Evolutionary conservation across 2,329 filamentous ascomycete genomes (phyloP).

Genomic region (Monascus ruber): DNA sequence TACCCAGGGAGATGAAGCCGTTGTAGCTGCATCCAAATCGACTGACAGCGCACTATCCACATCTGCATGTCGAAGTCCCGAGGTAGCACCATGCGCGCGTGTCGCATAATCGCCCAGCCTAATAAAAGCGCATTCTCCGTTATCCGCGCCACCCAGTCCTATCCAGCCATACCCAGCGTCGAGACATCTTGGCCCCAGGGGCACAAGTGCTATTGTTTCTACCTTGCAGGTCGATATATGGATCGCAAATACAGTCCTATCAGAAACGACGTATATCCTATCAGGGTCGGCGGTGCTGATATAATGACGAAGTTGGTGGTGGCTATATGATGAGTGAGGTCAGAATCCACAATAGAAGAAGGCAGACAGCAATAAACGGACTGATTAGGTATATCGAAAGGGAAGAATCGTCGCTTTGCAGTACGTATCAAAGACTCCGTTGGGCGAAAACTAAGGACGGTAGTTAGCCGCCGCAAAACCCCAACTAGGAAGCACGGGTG

Average conservation of each 20-base stretch:
- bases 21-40: slow-evolving; percentile 26
- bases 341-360: no score
- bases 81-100: slow-evolving; percentile 28
- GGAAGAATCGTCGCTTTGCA: slow-evolving; percentile 55
- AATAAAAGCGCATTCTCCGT: slow-evolving; percentile 77
- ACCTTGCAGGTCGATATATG: slow-evolving; percentile 58
- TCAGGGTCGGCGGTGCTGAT: slow-evolving; percentile 70
- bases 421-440: slow-evolving; percentile 54
- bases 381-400: slow-evolving; percentile 54
- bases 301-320: slow-evolving; percentile 61
- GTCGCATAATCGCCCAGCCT: slow-evolving; percentile 39
- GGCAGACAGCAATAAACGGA: slow-evolving; percentile 28
- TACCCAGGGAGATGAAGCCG: slow-evolving; percentile 13
- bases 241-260: slow-evolving; percentile 60
- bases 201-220: slow-evolving; percentile 60
- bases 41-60: slow-evolving; percentile 49
- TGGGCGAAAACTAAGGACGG: slow-evolving; percentile 46
- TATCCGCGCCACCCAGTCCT: slow-evolving; percentile 73
- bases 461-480: not conserved
- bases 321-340: slow-evolving; percentile 13
- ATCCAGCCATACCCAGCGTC: slow-evolving; percentile 81
- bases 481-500: slow-evolving; percentile 3
- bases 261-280: slow-evolving; percentile 74
- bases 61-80: slow-evolving; percentile 30
- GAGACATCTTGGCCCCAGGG: slow-evolving; percentile 69